These are phyloP conservation scores for Paramecium caudatum DNA, from an alignment of 73 alveolate genomes.

Conservation along the genomic window DNA sequence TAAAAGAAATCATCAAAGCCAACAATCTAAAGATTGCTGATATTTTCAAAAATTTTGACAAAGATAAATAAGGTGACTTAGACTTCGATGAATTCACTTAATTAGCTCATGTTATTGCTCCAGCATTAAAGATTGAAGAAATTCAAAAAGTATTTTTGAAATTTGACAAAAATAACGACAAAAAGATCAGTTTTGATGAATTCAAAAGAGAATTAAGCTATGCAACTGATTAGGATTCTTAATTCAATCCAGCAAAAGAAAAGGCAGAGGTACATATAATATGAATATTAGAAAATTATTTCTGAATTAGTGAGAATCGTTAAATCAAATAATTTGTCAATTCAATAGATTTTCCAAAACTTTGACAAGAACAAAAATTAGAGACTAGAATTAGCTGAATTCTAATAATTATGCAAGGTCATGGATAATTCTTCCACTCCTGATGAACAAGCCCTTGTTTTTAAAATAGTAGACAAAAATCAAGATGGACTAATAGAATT, in stretches of 20 bases:
- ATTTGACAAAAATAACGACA: conserved; percentile 65
- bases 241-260: conserved; percentile 34
- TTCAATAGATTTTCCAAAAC: background rate
- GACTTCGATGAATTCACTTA: conserved; percentile 68
- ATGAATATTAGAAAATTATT: conserved; percentile 7
- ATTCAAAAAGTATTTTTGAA: background rate
- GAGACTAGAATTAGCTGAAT: conserved; percentile 8
- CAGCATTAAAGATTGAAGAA: conserved; percentile 65
- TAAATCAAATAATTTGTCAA: background rate
- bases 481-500: conserved; percentile 8
- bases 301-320: conserved; percentile 27
- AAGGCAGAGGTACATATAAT: background rate
- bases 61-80: conserved; percentile 71
- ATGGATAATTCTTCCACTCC: conserved; percentile 28
- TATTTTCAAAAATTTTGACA: conserved; percentile 69
- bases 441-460: conserved; percentile 17
- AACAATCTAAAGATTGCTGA: conserved; percentile 63
- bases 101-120: conserved; percentile 69
- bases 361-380: conserved; percentile 59
- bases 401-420: conserved; percentile 48
- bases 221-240: conserved; percentile 50
- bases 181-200: conserved; percentile 55
- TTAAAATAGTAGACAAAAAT: conserved; percentile 20
- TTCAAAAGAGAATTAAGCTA: conserved; percentile 53
- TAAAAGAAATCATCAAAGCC: conserved; percentile 74